A percentile compares a stretch with the other conserved stretches of the same genome.
Evolutionary conservation across 2,329 filamentous ascomycete species (phyloP).

Genomic region (Trichoderma sp.): DNA sequence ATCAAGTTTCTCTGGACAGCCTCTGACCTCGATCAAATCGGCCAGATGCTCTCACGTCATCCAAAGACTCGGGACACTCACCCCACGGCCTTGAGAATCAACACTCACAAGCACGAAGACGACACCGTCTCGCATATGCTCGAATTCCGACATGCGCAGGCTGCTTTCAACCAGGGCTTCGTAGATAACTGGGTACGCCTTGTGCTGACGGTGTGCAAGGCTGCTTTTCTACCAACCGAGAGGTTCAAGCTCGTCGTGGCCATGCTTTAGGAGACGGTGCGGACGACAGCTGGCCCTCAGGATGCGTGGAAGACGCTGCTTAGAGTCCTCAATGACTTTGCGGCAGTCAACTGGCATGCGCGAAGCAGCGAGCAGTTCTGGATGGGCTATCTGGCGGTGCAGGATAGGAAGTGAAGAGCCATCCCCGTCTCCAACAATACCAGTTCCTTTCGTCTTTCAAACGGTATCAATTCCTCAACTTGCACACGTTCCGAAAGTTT

Average conservation of each 20-base stretch:
- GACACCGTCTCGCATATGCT: constrained; percentile 13
- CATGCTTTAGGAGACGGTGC: constrained; percentile 7
- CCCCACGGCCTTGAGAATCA: background rate
- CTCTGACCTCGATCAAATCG: background rate
- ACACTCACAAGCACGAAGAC: background rate
- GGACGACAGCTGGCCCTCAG: background rate
- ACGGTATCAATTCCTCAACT: background rate
- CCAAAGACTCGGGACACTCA: background rate
- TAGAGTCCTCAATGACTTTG: constrained; percentile 9
- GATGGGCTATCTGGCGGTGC: background rate
- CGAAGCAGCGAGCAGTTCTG: constrained; percentile 11
- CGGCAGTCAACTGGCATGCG: constrained; percentile 1
- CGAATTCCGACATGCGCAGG: constrained; percentile 27
- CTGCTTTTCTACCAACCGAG: constrained; percentile 18
- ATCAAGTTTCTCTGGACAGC: constrained; percentile 2
- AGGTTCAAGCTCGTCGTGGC: constrained; percentile 18
- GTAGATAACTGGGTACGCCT: constrained; percentile 23
- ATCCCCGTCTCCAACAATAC: background rate
- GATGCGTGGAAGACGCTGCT: constrained; percentile 18
- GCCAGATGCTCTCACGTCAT: background rate
- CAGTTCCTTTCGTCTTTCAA: background rate
- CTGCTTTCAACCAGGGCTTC: constrained; percentile 20
- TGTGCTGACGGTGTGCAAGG: constrained; percentile 21
- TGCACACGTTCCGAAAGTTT: background rate
- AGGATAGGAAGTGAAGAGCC: background rate